A percentile compares a stretch with the other conserved stretches of the same genome.
These are phyloP conservation scores for Fusarium solani-melongenae DNA, from an alignment of 2,329 filamentous ascomycete species.

Conservation along the genomic window DNA sequence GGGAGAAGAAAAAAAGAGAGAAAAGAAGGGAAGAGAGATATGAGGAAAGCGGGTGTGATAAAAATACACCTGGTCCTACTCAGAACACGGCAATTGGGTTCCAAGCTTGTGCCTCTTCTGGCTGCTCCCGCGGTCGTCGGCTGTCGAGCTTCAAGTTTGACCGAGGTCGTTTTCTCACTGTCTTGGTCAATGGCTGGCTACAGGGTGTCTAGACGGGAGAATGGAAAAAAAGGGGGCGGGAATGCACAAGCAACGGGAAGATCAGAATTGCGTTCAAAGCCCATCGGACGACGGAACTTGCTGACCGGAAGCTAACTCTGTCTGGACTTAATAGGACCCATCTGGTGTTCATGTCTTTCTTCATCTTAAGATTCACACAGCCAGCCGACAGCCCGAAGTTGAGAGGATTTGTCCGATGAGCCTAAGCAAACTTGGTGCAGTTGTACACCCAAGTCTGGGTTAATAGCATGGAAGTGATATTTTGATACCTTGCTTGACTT, in stretches of 20 bases:
- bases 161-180: conserved; percentile 33
- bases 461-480: neutral
- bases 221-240: conserved; percentile 16
- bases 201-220: conserved; percentile 16
- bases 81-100: conserved; percentile 3
- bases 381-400: conserved; percentile 16
- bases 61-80: conserved; percentile 18
- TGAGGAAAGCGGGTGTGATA: conserved; percentile 9
- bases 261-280: conserved; percentile 1
- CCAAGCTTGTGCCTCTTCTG: conserved; percentile 17
- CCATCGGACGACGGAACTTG: conserved; percentile 21
- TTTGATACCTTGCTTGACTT: neutral
- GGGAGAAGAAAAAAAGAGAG: conserved; percentile 12
- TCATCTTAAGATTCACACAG: conserved; percentile 17
- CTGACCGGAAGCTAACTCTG: conserved; percentile 26
- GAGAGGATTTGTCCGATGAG: neutral
- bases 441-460: neutral
- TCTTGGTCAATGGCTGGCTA: neutral
- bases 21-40: conserved; percentile 12
- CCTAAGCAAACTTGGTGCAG: neutral
- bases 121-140: conserved; percentile 35
- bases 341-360: neutral
- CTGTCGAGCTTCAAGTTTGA: conserved; percentile 28
- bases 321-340: conserved; percentile 11
- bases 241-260: neutral